Percentiles rank a stretch among this genome's conserved stretches.
phyloP scores from a whole-genome alignment of 2,329 filamentous ascomycete genomes.

The Microdochium trichocladiopsis region DNA sequence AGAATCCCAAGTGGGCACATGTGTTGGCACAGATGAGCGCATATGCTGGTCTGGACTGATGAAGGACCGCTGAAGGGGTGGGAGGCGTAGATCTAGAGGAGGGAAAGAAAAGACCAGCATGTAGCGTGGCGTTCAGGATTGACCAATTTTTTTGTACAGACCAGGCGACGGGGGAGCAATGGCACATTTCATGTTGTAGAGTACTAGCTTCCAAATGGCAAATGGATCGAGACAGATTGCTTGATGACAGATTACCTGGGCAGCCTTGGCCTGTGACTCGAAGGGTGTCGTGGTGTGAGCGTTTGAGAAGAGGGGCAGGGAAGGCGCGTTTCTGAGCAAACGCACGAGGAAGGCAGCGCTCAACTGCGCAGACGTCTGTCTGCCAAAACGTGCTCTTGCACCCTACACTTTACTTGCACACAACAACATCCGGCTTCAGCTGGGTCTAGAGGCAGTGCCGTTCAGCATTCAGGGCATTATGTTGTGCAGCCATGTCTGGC shows the following conservation, averaged over 20 bases:
- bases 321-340: too few species aligned
- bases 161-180: not conserved
- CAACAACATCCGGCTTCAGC: not conserved
- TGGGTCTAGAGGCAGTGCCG: too few species aligned
- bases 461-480: too few species aligned
- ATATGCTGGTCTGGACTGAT: constrained; percentile 35
- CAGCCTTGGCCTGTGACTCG: not conserved
- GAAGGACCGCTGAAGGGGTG: not conserved
- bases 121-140: not conserved
- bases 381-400: too few species aligned
- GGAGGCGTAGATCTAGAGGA: not conserved
- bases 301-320: too few species aligned
- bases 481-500: not conserved
- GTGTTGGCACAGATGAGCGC: constrained; percentile 63
- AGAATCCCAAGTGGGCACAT: constrained; percentile 52
- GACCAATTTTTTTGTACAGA: not conserved
- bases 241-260: too few species aligned
- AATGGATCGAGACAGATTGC: not conserved
- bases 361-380: too few species aligned
- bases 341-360: too few species aligned
- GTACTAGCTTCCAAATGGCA: not conserved
- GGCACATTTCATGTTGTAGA: not conserved
- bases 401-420: too few species aligned
- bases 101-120: not conserved
- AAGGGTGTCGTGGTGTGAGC: too few species aligned